phyloP scores from a whole-genome alignment of 169 alveolate genomes.

The Blepharisma undulans region DNA sequence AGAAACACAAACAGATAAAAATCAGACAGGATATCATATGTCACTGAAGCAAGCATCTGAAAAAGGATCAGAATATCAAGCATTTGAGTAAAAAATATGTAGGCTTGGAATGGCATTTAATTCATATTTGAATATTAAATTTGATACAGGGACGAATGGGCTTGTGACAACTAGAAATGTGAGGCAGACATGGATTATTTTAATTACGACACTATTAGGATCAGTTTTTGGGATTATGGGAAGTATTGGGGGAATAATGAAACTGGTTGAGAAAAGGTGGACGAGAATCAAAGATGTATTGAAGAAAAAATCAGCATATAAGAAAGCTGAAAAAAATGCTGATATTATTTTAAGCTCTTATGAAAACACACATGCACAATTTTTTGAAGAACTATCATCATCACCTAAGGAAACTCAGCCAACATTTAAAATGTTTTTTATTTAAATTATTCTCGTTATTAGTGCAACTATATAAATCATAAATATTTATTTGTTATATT shows the following conservation, averaged over 20 bases:
- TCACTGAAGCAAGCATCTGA: not conserved
- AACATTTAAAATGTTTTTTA: not conserved
- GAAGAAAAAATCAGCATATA: not conserved
- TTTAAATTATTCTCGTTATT: no score
- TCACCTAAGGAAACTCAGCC: not conserved
- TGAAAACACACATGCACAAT: not conserved
- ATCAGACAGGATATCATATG: constrained; percentile 28
- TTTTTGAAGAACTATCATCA: not conserved
- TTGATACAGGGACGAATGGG: not conserved
- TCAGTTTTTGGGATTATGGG: constrained; percentile 25
- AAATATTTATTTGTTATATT: no score
- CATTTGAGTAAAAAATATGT: not conserved
- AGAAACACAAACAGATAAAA: not conserved
- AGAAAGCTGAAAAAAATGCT: not conserved
- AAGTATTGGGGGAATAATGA: not conserved
- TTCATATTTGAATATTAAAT: not conserved
- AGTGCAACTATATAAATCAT: no score
- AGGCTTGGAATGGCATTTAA: not conserved
- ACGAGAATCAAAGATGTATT: not conserved
- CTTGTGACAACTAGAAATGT: not conserved
- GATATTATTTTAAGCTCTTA: not conserved
- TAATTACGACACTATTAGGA: not conserved
- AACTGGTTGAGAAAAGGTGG: not conserved
- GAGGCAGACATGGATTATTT: not conserved
- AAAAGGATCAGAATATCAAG: not conserved